Evolutionary conservation across 1,284 basidiomycete species (phyloP), one percentile per base, ranked within the genome.

Genomic region (Tylopilus orsonianus): DNA sequence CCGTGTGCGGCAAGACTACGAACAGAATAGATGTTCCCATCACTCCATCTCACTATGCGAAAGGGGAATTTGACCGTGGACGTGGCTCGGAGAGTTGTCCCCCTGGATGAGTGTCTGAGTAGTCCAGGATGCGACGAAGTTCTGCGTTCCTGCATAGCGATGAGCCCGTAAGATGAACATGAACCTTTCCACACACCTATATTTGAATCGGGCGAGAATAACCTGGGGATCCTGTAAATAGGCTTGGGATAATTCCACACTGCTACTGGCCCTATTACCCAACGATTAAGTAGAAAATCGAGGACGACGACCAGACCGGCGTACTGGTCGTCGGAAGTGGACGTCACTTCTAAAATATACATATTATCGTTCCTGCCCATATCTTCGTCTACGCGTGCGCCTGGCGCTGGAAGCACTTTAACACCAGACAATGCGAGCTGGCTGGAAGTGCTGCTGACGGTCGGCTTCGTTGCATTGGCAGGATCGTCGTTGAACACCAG

Each of bases 331-430:
- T 77, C 74, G 34, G 62, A 56, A 16, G 60, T 67, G 22, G 71
- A 65, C 1, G 75, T 78, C 8, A 85, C 84, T 58, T 90, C 81
- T 13, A 90, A 69, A 49, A 89, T 80, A 62, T 81, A 90, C 81
- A 90, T 89, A 49, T 74, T 81, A 53, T 78, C 73, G 53, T 86
- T 86, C 59, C 71, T 75, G 41, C 64, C 58, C 2, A 56, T 61
- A 27, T 73, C 69, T 16, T 68, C 79, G 22, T 79, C 77, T 6
- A 69, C 63, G 13, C 71, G 71, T 22, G 75, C 83, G 8, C 84
- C 87, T 34, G 86, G 85, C n/a, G 87, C 87, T 35, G 85, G 83
- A 46, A 80, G 73, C 2, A 85, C 71, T 50, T 77, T 83, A 47
- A 88, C 63, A 19, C 77, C 78, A 27, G 78, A 77, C 3, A 85